These are phyloP conservation scores for Parastagonospora avenae DNA, from an alignment of 2,329 filamentous ascomycete genomes.

Conservation along the genomic window DNA sequence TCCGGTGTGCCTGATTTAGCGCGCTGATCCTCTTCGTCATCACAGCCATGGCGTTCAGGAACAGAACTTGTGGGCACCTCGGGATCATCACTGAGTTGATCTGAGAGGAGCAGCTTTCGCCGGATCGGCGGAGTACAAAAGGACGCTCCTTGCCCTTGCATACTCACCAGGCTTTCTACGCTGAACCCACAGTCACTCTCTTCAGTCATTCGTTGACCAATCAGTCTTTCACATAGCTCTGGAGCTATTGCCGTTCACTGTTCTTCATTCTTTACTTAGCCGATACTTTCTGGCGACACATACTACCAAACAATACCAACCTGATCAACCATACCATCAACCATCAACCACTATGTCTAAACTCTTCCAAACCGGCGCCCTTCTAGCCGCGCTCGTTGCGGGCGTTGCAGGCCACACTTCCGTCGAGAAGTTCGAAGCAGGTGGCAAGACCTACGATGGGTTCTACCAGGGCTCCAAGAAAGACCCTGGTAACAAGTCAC, in stretches of 20 bases:
- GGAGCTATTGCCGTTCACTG: conserved; percentile 32
- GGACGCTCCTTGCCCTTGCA: conserved; percentile 7
- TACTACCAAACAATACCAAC: conserved; percentile 4
- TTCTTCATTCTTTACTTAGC: conserved; percentile 15
- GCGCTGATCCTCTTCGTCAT: conserved; percentile 13
- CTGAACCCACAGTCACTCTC: conserved; percentile 27
- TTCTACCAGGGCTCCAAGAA: conserved; percentile 32
- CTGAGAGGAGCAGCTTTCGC: conserved; percentile 8
- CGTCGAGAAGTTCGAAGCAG: conserved; percentile 32
- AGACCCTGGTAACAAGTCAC: conserved; percentile 32
- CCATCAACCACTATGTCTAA: conserved; percentile 28
- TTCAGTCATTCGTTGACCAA: conserved; percentile 31
- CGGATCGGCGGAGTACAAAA: conserved; percentile 21
- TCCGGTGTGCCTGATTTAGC: conserved; percentile 25
- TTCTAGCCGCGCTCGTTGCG: conserved; percentile 34
- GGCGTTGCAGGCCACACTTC: conserved; percentile 32
- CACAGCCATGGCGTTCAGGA: conserved; percentile 12
- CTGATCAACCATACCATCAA: not conserved
- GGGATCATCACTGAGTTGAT: conserved; percentile 11
- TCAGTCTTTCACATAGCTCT: conserved; percentile 38
- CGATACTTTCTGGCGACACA: conserved; percentile 1
- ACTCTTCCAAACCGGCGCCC: conserved; percentile 31
- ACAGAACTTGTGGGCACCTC: conserved; percentile 5
- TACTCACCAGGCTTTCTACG: conserved; percentile 9
- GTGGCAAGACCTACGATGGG: conserved; percentile 36